Conservation (phyloP, 371 early-diverging fungal species). For the Mortierella polycephala region DNA sequence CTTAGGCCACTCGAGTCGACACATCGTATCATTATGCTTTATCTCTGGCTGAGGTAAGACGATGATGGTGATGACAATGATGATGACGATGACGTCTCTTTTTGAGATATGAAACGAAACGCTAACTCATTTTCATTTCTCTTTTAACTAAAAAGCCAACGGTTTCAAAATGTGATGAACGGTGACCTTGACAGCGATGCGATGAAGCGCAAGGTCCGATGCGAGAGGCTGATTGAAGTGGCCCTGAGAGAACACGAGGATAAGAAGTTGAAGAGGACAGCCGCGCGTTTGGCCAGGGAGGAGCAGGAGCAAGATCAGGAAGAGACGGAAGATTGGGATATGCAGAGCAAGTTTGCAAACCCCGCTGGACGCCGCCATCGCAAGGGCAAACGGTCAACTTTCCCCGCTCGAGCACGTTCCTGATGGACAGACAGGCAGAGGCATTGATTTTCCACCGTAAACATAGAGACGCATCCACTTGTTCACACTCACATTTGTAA, state of each 20-base stretch:
- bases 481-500: not conserved
- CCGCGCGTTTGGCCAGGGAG: not conserved
- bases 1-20: conserved; percentile 70
- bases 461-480: not conserved
- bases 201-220: conserved; percentile 49
- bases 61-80: not conserved
- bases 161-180: conserved; percentile 60
- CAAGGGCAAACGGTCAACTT: not conserved
- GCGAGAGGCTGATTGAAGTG: conserved; percentile 63
- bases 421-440: not conserved
- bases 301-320: not conserved
- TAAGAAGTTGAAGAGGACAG: conserved; percentile 9
- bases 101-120: not conserved
- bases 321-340: not conserved
- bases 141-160: conserved; percentile 49
- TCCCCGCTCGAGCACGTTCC: not conserved
- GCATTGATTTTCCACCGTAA: not conserved
- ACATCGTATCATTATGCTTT: conserved; percentile 84
- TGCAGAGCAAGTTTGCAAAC: not conserved
- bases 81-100: not conserved
- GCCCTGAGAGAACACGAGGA: conserved; percentile 34
- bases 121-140: not conserved
- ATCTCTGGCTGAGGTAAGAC: conserved; percentile 85
- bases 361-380: not conserved
- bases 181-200: conserved; percentile 40